A percentile compares a stretch with the other conserved stretches of the same genome.
Evolutionary conservation across 2,329 filamentous ascomycete species (phyloP).

Genomic region (Pseudogymnoascus pannorum): DNA sequence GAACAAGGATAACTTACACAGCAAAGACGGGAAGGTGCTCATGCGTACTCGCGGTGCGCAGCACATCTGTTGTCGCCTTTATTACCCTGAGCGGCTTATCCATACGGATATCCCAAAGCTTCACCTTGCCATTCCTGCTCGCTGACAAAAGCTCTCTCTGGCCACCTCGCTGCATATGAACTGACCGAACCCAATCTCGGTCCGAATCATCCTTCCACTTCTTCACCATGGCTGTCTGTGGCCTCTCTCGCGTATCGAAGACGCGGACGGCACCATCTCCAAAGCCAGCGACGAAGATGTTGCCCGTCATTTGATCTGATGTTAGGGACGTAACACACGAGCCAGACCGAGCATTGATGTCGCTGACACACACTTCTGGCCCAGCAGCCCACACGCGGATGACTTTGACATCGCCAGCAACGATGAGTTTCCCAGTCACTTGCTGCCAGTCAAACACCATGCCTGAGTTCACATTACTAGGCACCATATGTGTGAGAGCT

Average conservation of each 20-base stretch:
- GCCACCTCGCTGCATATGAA: slow-evolving; percentile 93
- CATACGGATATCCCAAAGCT: slow-evolving; percentile 92
- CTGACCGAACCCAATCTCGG: slow-evolving; percentile 88
- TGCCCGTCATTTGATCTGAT: slow-evolving; percentile 94
- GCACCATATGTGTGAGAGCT: slow-evolving; percentile 86
- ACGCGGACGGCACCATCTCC: slow-evolving; percentile 91
- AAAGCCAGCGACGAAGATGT: slow-evolving; percentile 92
- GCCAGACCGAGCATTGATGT: slow-evolving; percentile 89
- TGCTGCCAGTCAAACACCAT: slow-evolving; percentile 99
- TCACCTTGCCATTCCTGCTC: slow-evolving; percentile 86
- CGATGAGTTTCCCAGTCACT: slow-evolving; percentile 88
- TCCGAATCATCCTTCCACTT: slow-evolving; percentile 88
- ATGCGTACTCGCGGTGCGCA: slow-evolving; percentile 84
- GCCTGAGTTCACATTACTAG: slow-evolving; percentile 87
- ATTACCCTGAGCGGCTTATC: slow-evolving; percentile 68
- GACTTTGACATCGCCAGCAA: slow-evolving; percentile 90
- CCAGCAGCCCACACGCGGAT: slow-evolving; percentile 96
- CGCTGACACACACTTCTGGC: slow-evolving; percentile 83
- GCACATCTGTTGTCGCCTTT: slow-evolving; percentile 65
- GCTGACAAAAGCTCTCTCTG: slow-evolving; percentile 86
- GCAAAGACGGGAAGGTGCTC: slow-evolving; percentile 96
- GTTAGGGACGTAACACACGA: slow-evolving; percentile 95
- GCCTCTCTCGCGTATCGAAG: slow-evolving; percentile 79
- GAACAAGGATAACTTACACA: slow-evolving; percentile 54
- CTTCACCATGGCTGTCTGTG: slow-evolving; percentile 86